Percentiles rank a stretch among this genome's conserved stretches.
Evolutionary conservation across 345 rosid species (phyloP).

Genomic region (Capsella bursapastoris): DNA sequence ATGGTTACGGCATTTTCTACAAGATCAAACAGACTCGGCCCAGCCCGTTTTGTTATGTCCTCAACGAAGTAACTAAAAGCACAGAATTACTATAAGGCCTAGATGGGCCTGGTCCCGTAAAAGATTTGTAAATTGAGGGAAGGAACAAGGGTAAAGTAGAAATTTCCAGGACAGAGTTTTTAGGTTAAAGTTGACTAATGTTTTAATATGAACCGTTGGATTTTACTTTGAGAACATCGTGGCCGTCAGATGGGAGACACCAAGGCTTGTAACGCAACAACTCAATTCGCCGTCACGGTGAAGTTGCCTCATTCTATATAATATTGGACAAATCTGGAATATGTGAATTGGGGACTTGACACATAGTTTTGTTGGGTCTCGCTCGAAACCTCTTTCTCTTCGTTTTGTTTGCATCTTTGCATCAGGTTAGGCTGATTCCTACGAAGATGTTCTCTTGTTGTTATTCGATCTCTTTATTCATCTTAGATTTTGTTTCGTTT

Average conservation of each 20-base stretch:
- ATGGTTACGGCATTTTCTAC: constrained; percentile 1
- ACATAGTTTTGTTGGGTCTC: constrained; percentile 1
- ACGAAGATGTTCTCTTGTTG: neutral
- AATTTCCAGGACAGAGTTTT: neutral
- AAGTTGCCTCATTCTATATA: constrained; percentile 19
- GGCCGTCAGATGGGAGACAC: constrained; percentile 38
- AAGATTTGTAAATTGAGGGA: neutral
- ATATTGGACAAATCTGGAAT: neutral
- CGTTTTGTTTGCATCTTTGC: constrained; percentile 23
- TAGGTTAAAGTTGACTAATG: constrained; percentile 4
- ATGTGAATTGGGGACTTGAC: neutral
- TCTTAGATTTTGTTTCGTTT: neutral
- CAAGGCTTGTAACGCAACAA: neutral
- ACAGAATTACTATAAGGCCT: neutral
- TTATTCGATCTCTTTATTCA: neutral
- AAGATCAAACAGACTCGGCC: constrained; percentile 5
- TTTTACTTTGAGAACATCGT: rapidly evolving
- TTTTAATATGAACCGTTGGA: constrained; percentile 26
- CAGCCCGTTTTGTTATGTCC: neutral
- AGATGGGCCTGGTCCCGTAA: neutral
- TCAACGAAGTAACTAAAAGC: neutral
- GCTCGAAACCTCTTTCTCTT: neutral
- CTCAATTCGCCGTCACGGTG: constrained; percentile 40
- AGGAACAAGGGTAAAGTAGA: constrained; percentile 12
- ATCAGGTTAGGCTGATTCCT: constrained; percentile 7